phyloP scores from a whole-genome alignment of 257 asterid genomes.

The Leptodermis oblonga region DNA sequence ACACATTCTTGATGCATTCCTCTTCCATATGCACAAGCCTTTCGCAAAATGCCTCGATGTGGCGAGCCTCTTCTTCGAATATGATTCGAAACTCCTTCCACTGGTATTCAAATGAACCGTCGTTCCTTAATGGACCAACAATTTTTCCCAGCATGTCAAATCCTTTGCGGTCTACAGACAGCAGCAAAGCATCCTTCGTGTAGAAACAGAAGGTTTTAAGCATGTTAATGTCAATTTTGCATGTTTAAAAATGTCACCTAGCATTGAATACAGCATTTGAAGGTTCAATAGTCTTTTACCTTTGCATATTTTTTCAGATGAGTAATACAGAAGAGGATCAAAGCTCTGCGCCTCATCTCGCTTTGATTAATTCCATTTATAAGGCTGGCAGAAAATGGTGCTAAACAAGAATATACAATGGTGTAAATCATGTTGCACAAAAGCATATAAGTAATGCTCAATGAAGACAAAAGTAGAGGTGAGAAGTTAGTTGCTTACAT shows the following conservation, averaged over 20 bases:
- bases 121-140: slow-evolving; percentile 41
- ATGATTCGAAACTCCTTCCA: slow-evolving; percentile 78
- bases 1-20: slow-evolving; percentile 60
- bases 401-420: slow-evolving; percentile 32
- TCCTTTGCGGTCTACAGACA: slow-evolving; percentile 77
- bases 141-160: slow-evolving; percentile 73
- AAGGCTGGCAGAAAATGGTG: slow-evolving; percentile 58
- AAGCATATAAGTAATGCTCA: background rate
- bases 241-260: background rate
- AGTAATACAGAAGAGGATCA: slow-evolving; percentile 75
- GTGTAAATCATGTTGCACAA: slow-evolving; percentile 1
- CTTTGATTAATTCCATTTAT: slow-evolving; percentile 81
- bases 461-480: slow-evolving; percentile 13
- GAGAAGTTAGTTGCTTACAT: slow-evolving; percentile 43
- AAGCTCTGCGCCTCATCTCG: slow-evolving; percentile 81
- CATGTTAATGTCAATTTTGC: background rate
- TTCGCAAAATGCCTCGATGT: slow-evolving; percentile 54
- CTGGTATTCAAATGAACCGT: slow-evolving; percentile 60
- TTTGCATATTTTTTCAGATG: slow-evolving; percentile 58
- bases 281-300: slow-evolving; percentile 34
- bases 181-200: slow-evolving; percentile 70
- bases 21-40: slow-evolving; percentile 82
- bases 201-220: background rate
- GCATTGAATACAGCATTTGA: background rate
- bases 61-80: slow-evolving; percentile 49